Evolutionary conservation across 345 rosid species (phyloP).

Genomic region (Chamaenerion angustifolium): DNA sequence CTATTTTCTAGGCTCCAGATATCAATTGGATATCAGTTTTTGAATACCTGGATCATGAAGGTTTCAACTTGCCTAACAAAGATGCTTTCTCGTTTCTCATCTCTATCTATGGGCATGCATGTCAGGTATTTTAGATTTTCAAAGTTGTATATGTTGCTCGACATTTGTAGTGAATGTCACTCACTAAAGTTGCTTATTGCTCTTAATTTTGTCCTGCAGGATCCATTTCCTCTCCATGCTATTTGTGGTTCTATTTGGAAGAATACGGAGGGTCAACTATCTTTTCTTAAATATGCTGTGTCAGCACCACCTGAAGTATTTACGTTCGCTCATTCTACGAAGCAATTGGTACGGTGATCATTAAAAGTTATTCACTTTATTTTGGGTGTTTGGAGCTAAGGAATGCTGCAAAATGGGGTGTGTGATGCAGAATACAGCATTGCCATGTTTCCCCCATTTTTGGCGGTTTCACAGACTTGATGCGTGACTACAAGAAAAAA

Average conservation of each 20-base stretch:
- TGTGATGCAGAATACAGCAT: no score
- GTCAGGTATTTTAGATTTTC: constrained; percentile 38
- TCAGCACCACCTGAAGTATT: constrained; percentile 74
- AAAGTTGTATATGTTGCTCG: not conserved
- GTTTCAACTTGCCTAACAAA: constrained; percentile 66
- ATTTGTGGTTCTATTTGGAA: constrained; percentile 75
- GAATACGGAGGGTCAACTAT: constrained; percentile 73
- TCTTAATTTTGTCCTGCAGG: constrained; percentile 32
- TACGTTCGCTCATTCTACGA: constrained; percentile 67
- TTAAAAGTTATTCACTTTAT: no score
- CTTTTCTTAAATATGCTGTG: constrained; percentile 75
- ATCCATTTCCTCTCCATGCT: constrained; percentile 83
- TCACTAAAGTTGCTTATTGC: not conserved
- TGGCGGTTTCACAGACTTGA: no score
- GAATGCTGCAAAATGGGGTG: no score
- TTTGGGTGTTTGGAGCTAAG: no score
- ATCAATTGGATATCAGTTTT: constrained; percentile 66
- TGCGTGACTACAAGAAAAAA: no score
- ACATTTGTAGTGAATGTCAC: not conserved
- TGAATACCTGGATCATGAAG: constrained; percentile 78
- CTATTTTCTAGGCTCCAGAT: constrained; percentile 59
- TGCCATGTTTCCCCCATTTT: no score
- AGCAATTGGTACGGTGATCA: constrained; percentile 57
- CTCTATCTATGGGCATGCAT: constrained; percentile 64
- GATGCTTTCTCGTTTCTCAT: constrained; percentile 75